phyloP scores from a whole-genome alignment of 352 stramenopile genomes.

The Discostella stelligera region DNA sequence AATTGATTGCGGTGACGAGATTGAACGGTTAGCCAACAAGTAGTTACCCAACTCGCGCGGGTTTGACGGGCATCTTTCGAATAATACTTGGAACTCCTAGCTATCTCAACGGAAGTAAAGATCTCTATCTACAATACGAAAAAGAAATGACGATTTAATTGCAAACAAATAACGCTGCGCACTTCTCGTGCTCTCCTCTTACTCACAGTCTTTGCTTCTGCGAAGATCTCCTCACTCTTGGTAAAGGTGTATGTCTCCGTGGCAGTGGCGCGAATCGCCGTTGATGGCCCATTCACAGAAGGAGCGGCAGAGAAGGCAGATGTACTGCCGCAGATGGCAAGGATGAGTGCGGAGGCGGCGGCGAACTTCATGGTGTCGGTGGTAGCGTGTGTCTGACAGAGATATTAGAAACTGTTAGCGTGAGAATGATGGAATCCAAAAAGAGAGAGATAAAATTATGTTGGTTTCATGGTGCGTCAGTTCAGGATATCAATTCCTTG shows the following conservation, averaged over 20 bases:
- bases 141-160: not conserved
- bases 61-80: too few relatives aligned
- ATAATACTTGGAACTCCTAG: too few relatives aligned
- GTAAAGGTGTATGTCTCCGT: constrained; percentile 74
- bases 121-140: not conserved
- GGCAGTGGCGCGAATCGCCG: constrained; percentile 34
- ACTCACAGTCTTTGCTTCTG: constrained; percentile 75
- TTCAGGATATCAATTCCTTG: not conserved
- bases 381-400: too few relatives aligned
- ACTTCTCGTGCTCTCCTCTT: not conserved
- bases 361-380: constrained; percentile 64
- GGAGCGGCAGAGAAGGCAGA: constrained; percentile 52
- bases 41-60: too few relatives aligned
- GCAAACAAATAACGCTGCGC: not conserved
- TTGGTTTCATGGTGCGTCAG: not conserved
- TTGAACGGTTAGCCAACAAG: not conserved
- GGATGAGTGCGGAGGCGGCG: constrained; percentile 52
- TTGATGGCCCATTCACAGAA: constrained; percentile 18
- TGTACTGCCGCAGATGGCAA: constrained; percentile 36
- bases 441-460: not conserved
- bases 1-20: not conserved
- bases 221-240: constrained; percentile 82
- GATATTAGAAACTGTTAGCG: constrained; percentile 1
- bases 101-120: too few relatives aligned
- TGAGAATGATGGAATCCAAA: not conserved